Base-by-base conservation (phyloP, 345 rosid genomes). In the Camelina laxa region DNA sequence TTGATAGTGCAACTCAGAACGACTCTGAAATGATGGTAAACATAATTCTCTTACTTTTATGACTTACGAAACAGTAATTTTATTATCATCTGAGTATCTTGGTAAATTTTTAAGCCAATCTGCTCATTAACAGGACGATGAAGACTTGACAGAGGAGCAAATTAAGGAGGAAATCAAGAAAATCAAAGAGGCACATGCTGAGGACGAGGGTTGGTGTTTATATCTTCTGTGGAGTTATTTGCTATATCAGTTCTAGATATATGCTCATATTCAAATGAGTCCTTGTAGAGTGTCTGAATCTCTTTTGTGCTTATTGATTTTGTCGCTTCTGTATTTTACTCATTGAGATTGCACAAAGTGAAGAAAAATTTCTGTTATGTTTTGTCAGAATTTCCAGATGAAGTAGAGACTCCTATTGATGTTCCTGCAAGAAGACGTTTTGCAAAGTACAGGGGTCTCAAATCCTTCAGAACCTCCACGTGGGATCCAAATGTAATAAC, bases 361-460 rank as follows among this genome's bases (percentile, higher is more conserved):
- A 27, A 62, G 31, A 60, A 13, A 22, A 30, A 16, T 9, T 56
- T 33, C 10, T 62, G 14, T 44, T 69, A 41, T 38, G 24, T 57
- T 74, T 69, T 59, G 42, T 59, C 89, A 94, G 98, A 94, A 82
- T 94, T 60, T 80, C 98, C 98, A 0, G 98, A 91, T 79, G 97
- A 94, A 85, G 97, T 94, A 69, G 98, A 88, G 47, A 85, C 95
- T 49, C 98, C 98, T 16, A 30, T 87, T 58, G 98, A 91, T 85
- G 75, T 83, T 78, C 93, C 91, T 48, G 98, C 96, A 47, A 84
- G 96, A 84, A 87, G 84, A 80, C 97, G 97, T 20, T 91, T 94
- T 60, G 91, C 92, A 13, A 89, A 92, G 83, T 91, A 83, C 81
- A 91, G 97, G 80, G 97, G 98, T 69, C 82, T 94, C 50, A 90